phyloP scores from a whole-genome alignment of 2,329 filamentous ascomycete species.

The Atkinsonella hypoxylon region DNA sequence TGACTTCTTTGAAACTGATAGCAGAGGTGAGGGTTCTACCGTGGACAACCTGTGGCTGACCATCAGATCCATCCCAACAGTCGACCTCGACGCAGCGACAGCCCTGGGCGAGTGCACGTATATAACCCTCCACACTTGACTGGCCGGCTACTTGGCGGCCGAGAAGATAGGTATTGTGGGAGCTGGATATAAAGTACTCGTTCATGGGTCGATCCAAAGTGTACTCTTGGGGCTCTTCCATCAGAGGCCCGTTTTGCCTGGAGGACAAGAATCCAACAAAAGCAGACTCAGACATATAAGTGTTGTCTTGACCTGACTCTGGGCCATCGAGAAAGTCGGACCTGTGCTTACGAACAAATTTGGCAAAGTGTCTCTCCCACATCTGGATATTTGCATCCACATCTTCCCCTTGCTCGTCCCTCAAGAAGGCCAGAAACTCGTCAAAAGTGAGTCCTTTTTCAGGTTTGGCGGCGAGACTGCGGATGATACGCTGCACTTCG shows the following conservation, averaged over 20 bases:
- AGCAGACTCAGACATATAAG: conserved; percentile 60
- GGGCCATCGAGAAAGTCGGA: conserved; percentile 30
- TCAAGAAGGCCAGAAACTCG: conserved; percentile 68
- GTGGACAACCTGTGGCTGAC: conserved; percentile 80
- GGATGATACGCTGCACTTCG: conserved; percentile 68
- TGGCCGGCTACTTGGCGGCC: conserved; percentile 82
- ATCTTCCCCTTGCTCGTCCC: conserved; percentile 62
- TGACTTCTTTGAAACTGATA: conserved; percentile 82
- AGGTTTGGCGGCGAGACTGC: conserved; percentile 42
- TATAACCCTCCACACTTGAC: conserved; percentile 92
- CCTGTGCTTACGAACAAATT: conserved; percentile 50
- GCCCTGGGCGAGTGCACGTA: conserved; percentile 72
- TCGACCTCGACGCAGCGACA: conserved; percentile 96
- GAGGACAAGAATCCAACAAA: conserved; percentile 72
- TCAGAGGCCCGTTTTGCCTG: conserved; percentile 56
- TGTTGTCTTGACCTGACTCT: conserved; percentile 33
- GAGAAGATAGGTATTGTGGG: conserved; percentile 93
- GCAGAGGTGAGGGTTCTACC: conserved; percentile 80
- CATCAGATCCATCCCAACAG: conserved; percentile 90
- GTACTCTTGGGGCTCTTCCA: conserved; percentile 46
- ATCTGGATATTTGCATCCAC: conserved; percentile 50
- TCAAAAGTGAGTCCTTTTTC: conserved; percentile 54
- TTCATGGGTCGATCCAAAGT: conserved; percentile 75
- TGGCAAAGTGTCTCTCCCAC: conserved; percentile 65
- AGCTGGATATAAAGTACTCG: conserved; percentile 97